Percentiles rank a stretch among this genome's conserved stretches.
phyloP scores from a whole-genome alignment of 352 stramenopile species.

The Phytophthora tubulina region DNA sequence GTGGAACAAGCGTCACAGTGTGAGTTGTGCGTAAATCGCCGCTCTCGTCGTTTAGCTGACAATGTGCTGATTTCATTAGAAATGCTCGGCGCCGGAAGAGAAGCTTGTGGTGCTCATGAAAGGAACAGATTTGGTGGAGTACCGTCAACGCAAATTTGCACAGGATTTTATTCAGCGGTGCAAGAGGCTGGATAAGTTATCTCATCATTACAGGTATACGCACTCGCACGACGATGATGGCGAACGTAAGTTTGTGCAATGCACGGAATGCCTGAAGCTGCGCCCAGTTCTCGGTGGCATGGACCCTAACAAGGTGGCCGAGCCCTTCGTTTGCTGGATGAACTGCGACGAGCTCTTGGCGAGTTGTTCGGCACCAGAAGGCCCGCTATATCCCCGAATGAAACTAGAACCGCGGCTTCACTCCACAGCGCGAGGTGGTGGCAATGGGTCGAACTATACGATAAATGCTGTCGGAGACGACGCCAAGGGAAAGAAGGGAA shows the following conservation, averaged over 20 bases:
- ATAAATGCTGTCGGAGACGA: conserved; percentile 9
- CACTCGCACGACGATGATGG: conserved; percentile 71
- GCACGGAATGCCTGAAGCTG: conserved; percentile 76
- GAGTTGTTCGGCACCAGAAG: conserved; percentile 80
- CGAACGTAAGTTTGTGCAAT: conserved; percentile 77
- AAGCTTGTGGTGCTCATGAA: conserved; percentile 78
- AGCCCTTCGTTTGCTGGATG: conserved; percentile 90
- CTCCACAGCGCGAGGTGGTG: conserved; percentile 4
- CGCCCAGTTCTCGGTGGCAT: conserved; percentile 79
- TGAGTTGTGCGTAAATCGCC: conserved; percentile 32
- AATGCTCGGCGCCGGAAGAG: conserved; percentile 79
- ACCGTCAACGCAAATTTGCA: conserved; percentile 73
- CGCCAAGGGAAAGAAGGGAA: conserved; percentile 15
- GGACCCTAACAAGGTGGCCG: conserved; percentile 68
- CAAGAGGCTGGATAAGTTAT: conserved; percentile 81
- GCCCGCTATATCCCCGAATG: conserved; percentile 34
- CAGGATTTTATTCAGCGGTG: conserved; percentile 73
- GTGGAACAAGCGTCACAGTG: conserved; percentile 84
- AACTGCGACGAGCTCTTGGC: conserved; percentile 85
- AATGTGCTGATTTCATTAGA: conserved; percentile 41
- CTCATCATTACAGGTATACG: conserved; percentile 72
- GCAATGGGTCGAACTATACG: neutral
- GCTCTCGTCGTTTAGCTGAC: conserved; percentile 5
- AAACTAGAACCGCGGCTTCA: conserved; percentile 20
- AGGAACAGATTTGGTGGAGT: conserved; percentile 65